Conservation (phyloP, 2,329 filamentous ascomycete species). For the Pseudofabraea citricarpa region DNA sequence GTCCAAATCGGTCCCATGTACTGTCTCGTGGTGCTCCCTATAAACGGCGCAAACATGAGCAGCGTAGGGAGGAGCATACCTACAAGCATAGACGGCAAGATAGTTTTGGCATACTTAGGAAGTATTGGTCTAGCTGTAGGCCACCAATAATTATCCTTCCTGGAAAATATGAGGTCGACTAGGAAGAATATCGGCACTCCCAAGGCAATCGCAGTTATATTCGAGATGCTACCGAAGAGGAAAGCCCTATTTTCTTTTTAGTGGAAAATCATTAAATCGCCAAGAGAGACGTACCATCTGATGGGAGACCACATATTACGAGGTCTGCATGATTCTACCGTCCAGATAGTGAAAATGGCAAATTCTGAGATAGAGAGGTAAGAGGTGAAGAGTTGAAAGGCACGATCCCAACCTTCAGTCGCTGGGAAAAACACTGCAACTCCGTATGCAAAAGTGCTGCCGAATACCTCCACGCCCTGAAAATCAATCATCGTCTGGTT, state of each 20-base stretch:
- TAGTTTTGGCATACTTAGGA: conserved; percentile 1
- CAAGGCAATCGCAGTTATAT: not conserved
- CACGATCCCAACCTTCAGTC: conserved; percentile 1
- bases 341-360: conserved; percentile 1
- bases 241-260: not conserved
- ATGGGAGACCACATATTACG: not conserved
- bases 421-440: conserved; percentile 2
- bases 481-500: not conserved
- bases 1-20: not conserved
- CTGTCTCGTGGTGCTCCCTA: not conserved
- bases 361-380: not conserved
- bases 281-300: not conserved
- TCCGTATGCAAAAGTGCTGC: conserved; percentile 2
- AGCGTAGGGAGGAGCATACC: conserved; percentile 1
- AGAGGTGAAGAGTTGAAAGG: conserved; percentile 1
- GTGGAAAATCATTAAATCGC: not conserved
- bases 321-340: conserved; percentile 2
- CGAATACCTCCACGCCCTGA: not conserved
- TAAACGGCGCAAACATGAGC: not conserved
- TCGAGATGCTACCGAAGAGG: not conserved
- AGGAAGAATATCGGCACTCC: conserved; percentile 2
- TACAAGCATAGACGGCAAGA: conserved; percentile 1
- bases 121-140: not conserved
- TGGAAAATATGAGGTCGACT: conserved; percentile 1
- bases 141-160: conserved; percentile 2